Conservation (phyloP, 2,329 filamentous ascomycete genomes). For the Ceratocystis alfenasii region DNA sequence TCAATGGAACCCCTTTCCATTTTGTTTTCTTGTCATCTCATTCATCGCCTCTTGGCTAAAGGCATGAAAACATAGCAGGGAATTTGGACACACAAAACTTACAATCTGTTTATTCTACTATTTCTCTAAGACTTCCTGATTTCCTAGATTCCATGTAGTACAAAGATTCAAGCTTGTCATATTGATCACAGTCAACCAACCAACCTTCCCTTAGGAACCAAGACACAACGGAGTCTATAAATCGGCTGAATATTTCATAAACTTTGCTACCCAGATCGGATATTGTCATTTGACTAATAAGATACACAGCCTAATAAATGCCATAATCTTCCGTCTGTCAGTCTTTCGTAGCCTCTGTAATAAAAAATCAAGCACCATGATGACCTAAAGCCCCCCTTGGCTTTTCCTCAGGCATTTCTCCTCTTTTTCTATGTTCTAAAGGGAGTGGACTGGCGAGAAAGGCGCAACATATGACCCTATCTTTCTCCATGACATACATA, state of each 20-base stretch:
- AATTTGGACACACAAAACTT: not conserved
- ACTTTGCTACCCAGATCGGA: conserved; percentile 10
- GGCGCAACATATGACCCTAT: not conserved
- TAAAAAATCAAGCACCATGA: conserved; percentile 10
- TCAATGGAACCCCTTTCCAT: not conserved
- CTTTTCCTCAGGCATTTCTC: not conserved
- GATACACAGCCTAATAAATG: conserved; percentile 17
- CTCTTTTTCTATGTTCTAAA: conserved; percentile 11
- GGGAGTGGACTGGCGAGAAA: not conserved
- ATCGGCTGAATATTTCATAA: not conserved
- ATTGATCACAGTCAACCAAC: not conserved
- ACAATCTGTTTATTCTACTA: not conserved
- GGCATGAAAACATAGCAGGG: not conserved
- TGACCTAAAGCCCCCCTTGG: not conserved
- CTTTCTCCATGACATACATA: not conserved
- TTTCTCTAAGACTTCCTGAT: not conserved
- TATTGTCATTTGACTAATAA: conserved; percentile 14
- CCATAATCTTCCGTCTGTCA: conserved; percentile 12
- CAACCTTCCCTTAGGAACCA: not conserved
- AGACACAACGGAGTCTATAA: not conserved
- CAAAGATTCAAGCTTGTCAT: not conserved
- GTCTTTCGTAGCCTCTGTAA: conserved; percentile 8
- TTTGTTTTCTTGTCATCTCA: not conserved
- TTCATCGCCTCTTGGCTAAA: not conserved
- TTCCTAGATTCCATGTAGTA: not conserved